phyloP scores from a whole-genome alignment of 1,139 yeast species.

The Sugiyamaella paludigena region DNA sequence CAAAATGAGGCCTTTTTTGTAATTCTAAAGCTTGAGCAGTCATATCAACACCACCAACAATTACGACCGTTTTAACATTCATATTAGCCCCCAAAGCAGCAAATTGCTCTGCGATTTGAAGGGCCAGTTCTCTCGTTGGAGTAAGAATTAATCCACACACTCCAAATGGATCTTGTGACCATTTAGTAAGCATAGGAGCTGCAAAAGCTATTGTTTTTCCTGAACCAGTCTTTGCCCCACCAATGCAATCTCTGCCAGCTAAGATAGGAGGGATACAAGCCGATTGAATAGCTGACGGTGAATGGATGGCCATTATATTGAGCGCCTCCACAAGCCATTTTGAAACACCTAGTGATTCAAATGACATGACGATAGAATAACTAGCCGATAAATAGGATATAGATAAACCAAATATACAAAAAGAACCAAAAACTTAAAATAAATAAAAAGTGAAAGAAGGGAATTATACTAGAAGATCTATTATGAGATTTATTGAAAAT shows the following conservation, averaged over 20 bases:
- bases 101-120: slow-evolving; percentile 96
- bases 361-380: slow-evolving; percentile 41
- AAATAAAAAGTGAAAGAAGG: no score
- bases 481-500: no score
- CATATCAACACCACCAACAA: slow-evolving; percentile 96
- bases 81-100: slow-evolving; percentile 87
- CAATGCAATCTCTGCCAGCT: slow-evolving; percentile 85
- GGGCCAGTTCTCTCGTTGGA: slow-evolving; percentile 92
- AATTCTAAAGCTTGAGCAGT: slow-evolving; percentile 79
- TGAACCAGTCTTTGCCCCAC: slow-evolving; percentile 98
- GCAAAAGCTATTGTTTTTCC: slow-evolving; percentile 98
- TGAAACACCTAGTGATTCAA: slow-evolving; percentile 70
- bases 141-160: slow-evolving; percentile 85
- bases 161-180: slow-evolving; percentile 96
- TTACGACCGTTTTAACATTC: slow-evolving; percentile 74
- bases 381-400: no score
- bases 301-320: slow-evolving; percentile 71
- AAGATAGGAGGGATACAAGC: slow-evolving; percentile 88
- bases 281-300: slow-evolving; percentile 82
- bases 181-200: slow-evolving; percentile 87
- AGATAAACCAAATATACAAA: no score
- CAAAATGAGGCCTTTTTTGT: slow-evolving; percentile 85
- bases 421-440: no score
- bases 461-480: no score
- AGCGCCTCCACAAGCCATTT: slow-evolving; percentile 85